Evolutionary conservation across 768 basidiomycete genomes (phyloP).

Genomic region (Steccherinum ochraceum): DNA sequence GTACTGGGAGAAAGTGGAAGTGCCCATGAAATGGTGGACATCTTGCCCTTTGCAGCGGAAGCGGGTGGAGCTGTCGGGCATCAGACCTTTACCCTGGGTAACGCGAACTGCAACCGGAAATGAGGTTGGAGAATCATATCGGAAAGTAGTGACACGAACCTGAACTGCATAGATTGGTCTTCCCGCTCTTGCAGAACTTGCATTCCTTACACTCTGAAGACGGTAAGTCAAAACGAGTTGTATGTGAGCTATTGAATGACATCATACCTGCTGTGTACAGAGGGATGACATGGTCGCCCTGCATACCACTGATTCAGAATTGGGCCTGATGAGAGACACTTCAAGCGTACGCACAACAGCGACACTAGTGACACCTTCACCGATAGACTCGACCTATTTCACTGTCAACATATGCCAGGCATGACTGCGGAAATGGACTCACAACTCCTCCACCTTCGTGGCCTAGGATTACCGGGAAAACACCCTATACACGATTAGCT

Average conservation of each 20-base stretch:
- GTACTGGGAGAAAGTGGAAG: conserved; percentile 99
- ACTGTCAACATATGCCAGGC: too few relatives aligned
- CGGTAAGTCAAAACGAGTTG: background rate
- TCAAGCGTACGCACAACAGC: conserved; percentile 36
- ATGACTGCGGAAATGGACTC: conserved; percentile 32
- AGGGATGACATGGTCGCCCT: conserved; percentile 96
- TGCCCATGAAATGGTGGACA: conserved; percentile 96
- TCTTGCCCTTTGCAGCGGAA: conserved; percentile 87
- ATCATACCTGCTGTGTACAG: conserved; percentile 83
- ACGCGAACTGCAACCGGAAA: conserved; percentile 76
- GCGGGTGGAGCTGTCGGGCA: conserved; percentile 86
- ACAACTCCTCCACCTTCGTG: conserved; percentile 93
- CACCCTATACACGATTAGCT: conserved; percentile 42
- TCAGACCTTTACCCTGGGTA: conserved; percentile 90
- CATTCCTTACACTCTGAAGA: conserved; percentile 80
- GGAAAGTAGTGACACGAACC: conserved; percentile 43
- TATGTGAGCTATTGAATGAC: background rate
- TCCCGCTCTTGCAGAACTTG: conserved; percentile 97
- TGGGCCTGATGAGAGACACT: background rate
- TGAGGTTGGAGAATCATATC: conserved; percentile 1
- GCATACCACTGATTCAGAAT: conserved; percentile 2
- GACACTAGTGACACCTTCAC: conserved; percentile 86
- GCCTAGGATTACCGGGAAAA: conserved; percentile 90
- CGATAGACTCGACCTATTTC: conserved; percentile 93
- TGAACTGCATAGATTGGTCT: conserved; percentile 97